Evolutionary conservation across 768 basidiomycete genomes (phyloP), one percentile per base, ranked within the genome.

Genomic region (Candolleomyces aberdarensis): DNA sequence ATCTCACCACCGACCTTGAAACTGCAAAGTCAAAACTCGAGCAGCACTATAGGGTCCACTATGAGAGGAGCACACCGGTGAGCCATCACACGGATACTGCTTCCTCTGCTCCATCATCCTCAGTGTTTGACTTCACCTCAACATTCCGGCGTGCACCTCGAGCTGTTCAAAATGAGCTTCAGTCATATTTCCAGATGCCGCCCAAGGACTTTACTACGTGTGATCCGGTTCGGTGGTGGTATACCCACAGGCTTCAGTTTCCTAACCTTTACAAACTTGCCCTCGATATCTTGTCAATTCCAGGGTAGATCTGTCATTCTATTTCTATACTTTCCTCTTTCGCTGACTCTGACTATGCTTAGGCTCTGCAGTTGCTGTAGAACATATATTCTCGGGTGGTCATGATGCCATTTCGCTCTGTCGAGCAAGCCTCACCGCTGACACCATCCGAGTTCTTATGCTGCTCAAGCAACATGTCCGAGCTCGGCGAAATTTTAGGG

Each of bases 141-240:
- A 22, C 48, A 49, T 49, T 49, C 22, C 48, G 20, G 15, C 48
- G 20, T 15, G 48, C 48, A n/a, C 48, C 48, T 11, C 3, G 15
- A 17, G 15, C 48, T 3, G 5, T 20, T 17, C 20, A 14, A 10
- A 63, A 71, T 29, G 64, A 74, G 61, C 62, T 73, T 10, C 55
- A 66, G 5, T 66, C 69, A 29, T 72, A 67, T 51, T 67, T 69
- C 39, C 68, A 64, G n/a, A 47, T 67, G 19, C 65, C 63, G n/a
- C 60, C 31, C 13, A 64, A 67, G 50, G 69, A 73, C 47, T 72
- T 73, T 50, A 58, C 70, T 6, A 63, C 60, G 1, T 71, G 69
- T 59, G 61, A 74, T 26, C 71, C 72, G 8, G 22, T 76, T 9
- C 47, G 66, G n/a, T 76, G 74, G 75, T 74, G 74, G 74, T 8